Conservation (phyloP, 306 rosid species). For the Acacia confusa region DNA sequence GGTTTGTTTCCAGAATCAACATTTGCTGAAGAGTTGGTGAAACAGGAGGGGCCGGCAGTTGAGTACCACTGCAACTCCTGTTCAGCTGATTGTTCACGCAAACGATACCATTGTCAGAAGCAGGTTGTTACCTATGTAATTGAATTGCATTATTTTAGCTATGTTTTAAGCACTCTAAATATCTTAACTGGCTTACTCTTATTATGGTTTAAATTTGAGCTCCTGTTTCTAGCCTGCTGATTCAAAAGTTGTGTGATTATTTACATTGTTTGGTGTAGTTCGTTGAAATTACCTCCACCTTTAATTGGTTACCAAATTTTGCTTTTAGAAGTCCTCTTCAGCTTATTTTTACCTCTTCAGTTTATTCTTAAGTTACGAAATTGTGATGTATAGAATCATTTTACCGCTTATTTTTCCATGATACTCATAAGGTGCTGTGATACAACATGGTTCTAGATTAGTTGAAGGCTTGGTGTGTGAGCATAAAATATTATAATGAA, state of each 20-base stretch:
- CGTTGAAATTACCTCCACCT: neutral
- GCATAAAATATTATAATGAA: conserved; percentile 4
- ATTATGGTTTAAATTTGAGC: neutral
- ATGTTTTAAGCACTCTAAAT: conserved; percentile 5
- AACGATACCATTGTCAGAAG: conserved; percentile 87
- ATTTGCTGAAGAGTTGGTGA: conserved; percentile 60
- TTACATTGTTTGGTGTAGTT: neutral
- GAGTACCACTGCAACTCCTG: conserved; percentile 91
- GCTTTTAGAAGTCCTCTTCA: conserved; percentile 4
- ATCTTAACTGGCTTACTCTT: conserved; percentile 7
- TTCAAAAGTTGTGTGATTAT: neutral
- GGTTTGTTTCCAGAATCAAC: conserved; percentile 68
- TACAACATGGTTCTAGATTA: conserved; percentile 27
- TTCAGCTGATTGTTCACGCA: conserved; percentile 82
- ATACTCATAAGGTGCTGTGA: neutral
- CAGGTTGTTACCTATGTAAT: conserved; percentile 48
- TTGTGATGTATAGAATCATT: conserved; percentile 18
- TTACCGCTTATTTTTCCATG: conserved; percentile 19
- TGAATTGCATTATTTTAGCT: neutral
- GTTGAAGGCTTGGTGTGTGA: conserved; percentile 11
- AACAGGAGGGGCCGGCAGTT: conserved; percentile 71
- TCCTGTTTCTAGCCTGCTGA: conserved; percentile 1
- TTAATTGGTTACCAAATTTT: conserved; percentile 14
- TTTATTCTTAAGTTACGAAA: conserved; percentile 23
- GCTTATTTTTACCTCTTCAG: conserved; percentile 12